phyloP scores from a whole-genome alignment of 2,329 filamentous ascomycete genomes.

The Claviceps maximensis region DNA sequence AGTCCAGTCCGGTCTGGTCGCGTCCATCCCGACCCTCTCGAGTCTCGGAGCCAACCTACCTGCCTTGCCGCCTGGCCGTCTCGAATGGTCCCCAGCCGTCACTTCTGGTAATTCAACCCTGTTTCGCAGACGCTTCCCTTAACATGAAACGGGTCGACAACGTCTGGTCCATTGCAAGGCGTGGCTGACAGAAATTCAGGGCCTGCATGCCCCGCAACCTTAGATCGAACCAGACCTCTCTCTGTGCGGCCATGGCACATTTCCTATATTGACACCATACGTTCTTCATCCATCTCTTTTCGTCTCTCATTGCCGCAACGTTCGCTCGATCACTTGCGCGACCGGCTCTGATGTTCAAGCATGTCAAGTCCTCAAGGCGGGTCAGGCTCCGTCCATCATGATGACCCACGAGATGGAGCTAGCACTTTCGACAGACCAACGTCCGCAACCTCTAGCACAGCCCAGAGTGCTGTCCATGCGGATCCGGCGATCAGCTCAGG shows the following conservation, averaged over 20 bases:
- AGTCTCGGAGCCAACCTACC: not conserved
- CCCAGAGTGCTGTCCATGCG: not conserved
- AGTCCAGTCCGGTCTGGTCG: not conserved
- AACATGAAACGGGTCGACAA: not conserved
- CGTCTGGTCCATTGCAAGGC: not conserved
- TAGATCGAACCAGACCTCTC: not conserved
- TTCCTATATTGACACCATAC: not conserved
- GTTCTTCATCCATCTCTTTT: not conserved
- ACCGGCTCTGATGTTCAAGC: conserved; percentile 12
- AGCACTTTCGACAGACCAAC: not conserved
- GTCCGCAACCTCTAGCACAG: not conserved
- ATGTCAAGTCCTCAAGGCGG: conserved; percentile 22
- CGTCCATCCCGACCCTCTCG: not conserved
- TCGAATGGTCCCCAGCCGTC: not conserved
- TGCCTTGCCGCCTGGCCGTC: not conserved
- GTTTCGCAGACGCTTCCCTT: not conserved
- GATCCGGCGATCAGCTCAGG: not conserved
- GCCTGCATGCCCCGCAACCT: not conserved
- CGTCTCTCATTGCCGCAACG: not conserved
- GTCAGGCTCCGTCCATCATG: conserved; percentile 10
- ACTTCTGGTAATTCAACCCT: not conserved
- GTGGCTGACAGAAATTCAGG: conserved; percentile 3
- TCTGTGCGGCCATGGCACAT: not conserved
- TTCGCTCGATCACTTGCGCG: not conserved
- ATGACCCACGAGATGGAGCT: not conserved